These are phyloP conservation scores for Colletotrichum siamense DNA, from an alignment of 2,329 filamentous ascomycete species.

Conservation along the genomic window DNA sequence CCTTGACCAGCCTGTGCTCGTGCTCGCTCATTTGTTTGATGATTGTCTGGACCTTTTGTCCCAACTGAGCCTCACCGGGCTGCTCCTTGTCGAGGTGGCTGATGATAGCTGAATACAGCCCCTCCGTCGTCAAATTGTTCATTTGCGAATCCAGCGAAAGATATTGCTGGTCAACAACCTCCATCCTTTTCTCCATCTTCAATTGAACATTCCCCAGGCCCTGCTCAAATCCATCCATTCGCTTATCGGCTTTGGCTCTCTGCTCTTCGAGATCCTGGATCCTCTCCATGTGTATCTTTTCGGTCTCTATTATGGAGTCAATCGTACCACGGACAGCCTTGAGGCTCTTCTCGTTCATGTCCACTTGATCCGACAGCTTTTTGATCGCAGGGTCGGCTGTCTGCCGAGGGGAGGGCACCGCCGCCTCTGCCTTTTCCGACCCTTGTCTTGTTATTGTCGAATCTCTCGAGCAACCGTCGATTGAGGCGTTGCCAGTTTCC, in stretches of 20 bases:
- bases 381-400: background rate
- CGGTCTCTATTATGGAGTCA: background rate
- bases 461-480: background rate
- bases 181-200: constrained; percentile 31
- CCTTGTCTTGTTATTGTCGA: background rate
- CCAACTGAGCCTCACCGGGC: background rate
- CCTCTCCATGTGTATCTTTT: background rate
- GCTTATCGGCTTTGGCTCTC: background rate
- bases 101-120: constrained; percentile 45
- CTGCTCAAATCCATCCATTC: background rate
- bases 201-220: background rate
- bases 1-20: background rate
- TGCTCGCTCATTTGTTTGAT: constrained; percentile 5
- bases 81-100: constrained; percentile 34
- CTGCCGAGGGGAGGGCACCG: background rate
- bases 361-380: background rate
- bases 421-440: background rate
- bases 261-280: constrained; percentile 12
- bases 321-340: background rate
- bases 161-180: constrained; percentile 40
- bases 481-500: background rate
- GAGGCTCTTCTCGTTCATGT: constrained; percentile 8
- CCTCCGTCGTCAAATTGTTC: constrained; percentile 51
- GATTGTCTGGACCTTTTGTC: background rate
- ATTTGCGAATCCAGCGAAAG: constrained; percentile 50